These are phyloP conservation scores for Rhodotorula sp. DNA, from an alignment of 1,284 basidiomycete genomes.

Conservation along the genomic window DNA sequence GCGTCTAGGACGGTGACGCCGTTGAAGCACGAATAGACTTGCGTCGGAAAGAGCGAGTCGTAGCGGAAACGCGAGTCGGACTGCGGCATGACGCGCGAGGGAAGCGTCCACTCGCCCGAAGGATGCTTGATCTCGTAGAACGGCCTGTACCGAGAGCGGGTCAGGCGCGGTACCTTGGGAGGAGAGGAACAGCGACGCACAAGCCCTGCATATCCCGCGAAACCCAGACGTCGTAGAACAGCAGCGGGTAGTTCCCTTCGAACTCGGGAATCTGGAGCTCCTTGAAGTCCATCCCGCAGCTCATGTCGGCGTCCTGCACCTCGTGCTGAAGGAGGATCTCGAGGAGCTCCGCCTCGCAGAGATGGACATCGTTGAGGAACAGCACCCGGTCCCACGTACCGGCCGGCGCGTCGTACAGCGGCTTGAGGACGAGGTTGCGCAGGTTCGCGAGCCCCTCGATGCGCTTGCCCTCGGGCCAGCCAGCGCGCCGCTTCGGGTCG, in stretches of 20 bases:
- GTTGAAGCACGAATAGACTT: conserved; percentile 54
- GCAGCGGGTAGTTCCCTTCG: conserved; percentile 44
- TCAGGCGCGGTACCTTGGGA: conserved; percentile 37
- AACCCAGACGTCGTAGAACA: conserved; percentile 53
- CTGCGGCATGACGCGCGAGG: conserved; percentile 48
- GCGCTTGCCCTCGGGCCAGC: conserved; percentile 32
- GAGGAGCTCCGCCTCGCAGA: conserved; percentile 53
- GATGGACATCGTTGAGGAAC: conserved; percentile 55
- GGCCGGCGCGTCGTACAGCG: conserved; percentile 49
- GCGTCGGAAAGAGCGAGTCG: conserved; percentile 50
- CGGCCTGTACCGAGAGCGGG: conserved; percentile 35
- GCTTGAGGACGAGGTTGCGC: conserved; percentile 53
- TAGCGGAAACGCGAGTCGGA: conserved; percentile 48
- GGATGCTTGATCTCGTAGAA: conserved; percentile 33
- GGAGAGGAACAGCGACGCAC: neutral
- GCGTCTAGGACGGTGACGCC: conserved; percentile 51
- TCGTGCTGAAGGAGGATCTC: conserved; percentile 55
- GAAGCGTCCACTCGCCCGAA: conserved; percentile 32
- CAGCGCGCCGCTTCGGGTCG: neutral
- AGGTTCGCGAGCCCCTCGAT: conserved; percentile 53
- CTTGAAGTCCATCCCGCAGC: conserved; percentile 54
- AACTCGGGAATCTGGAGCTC: conserved; percentile 44
- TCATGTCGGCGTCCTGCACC: conserved; percentile 53
- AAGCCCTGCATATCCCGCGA: conserved; percentile 14
- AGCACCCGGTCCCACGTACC: conserved; percentile 52